These are phyloP conservation scores for Macrophomina tecta DNA, from an alignment of 2,329 filamentous ascomycete genomes.

Conservation along the genomic window DNA sequence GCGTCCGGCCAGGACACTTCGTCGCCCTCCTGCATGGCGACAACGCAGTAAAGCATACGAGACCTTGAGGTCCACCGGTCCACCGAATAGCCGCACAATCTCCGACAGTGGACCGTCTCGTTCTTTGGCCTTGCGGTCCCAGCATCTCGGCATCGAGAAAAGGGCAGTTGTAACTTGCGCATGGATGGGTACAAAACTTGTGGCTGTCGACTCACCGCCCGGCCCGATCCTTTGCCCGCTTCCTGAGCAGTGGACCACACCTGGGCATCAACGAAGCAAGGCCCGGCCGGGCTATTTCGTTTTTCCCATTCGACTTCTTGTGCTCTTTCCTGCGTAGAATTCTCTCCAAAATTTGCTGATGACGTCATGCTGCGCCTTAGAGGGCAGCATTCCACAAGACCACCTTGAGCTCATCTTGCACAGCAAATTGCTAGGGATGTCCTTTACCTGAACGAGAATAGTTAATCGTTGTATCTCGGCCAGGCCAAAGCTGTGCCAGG, in stretches of 20 bases:
- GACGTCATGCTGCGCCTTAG: too few species aligned
- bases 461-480: too few species aligned
- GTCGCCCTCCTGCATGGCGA: not conserved
- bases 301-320: too few species aligned
- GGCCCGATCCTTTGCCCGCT: not conserved
- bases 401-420: too few species aligned
- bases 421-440: too few species aligned
- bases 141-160: constrained; percentile 14
- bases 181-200: not conserved
- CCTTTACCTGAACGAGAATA: too few species aligned
- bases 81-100: constrained; percentile 12
- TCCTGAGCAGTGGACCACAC: too few species aligned
- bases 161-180: constrained; percentile 8
- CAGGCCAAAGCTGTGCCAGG: not conserved
- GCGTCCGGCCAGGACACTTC: not conserved
- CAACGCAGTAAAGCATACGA: not conserved
- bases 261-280: too few species aligned
- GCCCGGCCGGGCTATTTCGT: too few species aligned
- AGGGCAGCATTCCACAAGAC: too few species aligned
- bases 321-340: too few species aligned
- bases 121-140: not conserved
- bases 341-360: too few species aligned
- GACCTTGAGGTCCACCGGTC: not conserved
- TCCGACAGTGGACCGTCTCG: constrained; percentile 10
- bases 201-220: constrained; percentile 4